Percentiles rank a stretch among this genome's conserved stretches.
Conservation (phyloP, 768 basidiomycete species). For the Galerina sulciceps region DNA sequence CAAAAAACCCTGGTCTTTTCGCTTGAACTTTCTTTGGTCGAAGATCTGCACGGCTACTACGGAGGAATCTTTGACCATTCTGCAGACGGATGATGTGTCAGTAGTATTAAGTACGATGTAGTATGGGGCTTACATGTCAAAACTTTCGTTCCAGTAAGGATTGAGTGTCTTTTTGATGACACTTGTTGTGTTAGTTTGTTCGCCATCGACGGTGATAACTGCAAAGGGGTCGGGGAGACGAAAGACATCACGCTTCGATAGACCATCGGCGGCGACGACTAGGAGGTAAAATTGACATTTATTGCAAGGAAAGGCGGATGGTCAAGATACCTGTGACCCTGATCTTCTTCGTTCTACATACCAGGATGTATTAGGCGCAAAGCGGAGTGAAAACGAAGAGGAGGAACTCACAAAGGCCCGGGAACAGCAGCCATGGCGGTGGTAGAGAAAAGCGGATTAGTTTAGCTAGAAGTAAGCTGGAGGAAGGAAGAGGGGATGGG, state of each 20-base stretch:
- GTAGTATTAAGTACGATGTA: constrained; percentile 4
- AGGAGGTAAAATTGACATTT: constrained; percentile 12
- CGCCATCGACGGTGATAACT: constrained; percentile 96
- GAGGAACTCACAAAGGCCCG: constrained; percentile 44
- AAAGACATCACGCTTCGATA: constrained; percentile 95
- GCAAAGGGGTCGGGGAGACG: constrained; percentile 98
- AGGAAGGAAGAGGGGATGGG: background rate
- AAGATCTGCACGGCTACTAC: constrained; percentile 98
- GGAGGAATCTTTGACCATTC: constrained; percentile 96
- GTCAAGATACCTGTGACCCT: constrained; percentile 70
- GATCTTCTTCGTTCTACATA: constrained; percentile 68
- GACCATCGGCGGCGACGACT: constrained; percentile 96
- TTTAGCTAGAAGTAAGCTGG: background rate
- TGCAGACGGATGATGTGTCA: constrained; percentile 32
- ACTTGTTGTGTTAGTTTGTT: constrained; percentile 95
- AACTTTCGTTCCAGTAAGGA: constrained; percentile 98
- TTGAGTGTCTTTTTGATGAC: constrained; percentile 96
- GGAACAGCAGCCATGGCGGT: constrained; percentile 50
- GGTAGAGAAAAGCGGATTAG: background rate
- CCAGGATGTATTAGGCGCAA: constrained; percentile 1
- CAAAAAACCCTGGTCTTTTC: constrained; percentile 96
- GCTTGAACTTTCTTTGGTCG: constrained; percentile 99
- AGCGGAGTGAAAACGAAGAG: constrained; percentile 2
- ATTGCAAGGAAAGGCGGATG: background rate
- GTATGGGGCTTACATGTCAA: constrained; percentile 79